Evolutionary conservation across 2,329 filamentous ascomycete species (phyloP).

Genomic region (Phoma sp.): DNA sequence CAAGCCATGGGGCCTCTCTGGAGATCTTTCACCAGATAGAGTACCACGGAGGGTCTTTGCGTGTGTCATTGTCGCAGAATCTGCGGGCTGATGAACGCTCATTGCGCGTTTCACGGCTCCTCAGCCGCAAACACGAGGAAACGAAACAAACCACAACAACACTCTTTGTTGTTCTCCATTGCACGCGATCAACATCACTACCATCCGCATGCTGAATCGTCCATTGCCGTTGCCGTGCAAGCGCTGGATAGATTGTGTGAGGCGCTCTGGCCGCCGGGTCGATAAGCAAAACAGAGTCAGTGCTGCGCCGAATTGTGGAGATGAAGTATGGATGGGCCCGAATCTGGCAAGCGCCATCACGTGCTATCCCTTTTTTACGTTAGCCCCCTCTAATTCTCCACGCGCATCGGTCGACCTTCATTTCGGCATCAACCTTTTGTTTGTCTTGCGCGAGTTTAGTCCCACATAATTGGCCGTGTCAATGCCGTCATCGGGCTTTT

Average conservation of each 20-base stretch:
- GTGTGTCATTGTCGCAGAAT: conserved; percentile 18
- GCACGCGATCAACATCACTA: neutral
- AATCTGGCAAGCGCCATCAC: conserved; percentile 3
- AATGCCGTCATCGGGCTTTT: conserved; percentile 17
- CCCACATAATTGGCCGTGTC: conserved; percentile 13
- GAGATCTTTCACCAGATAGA: conserved; percentile 18
- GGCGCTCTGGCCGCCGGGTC: conserved; percentile 17
- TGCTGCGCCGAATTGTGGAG: conserved; percentile 15
- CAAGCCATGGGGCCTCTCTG: conserved; percentile 13
- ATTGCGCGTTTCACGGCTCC: conserved; percentile 15
- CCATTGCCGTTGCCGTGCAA: conserved; percentile 14
- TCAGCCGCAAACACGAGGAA: conserved; percentile 10
- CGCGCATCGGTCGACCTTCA: conserved; percentile 15
- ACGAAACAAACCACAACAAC: conserved; percentile 12
- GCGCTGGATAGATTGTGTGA: conserved; percentile 12
- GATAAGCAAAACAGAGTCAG: conserved; percentile 15
- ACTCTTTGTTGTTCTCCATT: neutral
- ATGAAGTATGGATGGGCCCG: conserved; percentile 4
- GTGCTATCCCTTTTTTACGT: neutral
- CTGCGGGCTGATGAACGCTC: conserved; percentile 10
- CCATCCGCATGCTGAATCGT: neutral
- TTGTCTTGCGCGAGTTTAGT: conserved; percentile 2
- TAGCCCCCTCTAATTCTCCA: conserved; percentile 9
- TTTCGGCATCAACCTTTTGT: conserved; percentile 17
- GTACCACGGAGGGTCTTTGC: conserved; percentile 8